Evolutionary conservation across 2,329 filamentous ascomycete genomes (phyloP).

Genomic region (Falciphora oryzae): DNA sequence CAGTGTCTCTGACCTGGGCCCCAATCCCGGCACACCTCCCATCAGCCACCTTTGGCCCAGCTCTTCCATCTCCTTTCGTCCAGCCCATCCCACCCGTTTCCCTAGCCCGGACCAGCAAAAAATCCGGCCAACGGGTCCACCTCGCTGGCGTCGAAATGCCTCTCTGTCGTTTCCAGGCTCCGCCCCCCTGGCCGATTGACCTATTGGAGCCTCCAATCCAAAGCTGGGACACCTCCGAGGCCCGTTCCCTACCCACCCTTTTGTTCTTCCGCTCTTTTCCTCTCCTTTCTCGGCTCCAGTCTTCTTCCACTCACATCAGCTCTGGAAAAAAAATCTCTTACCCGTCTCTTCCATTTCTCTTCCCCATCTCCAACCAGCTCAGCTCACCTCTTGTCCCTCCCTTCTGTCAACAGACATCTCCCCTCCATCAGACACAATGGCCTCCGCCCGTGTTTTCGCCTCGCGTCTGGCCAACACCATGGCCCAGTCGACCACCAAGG

Average conservation of each 20-base stretch:
- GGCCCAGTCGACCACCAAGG: slow-evolving; percentile 67
- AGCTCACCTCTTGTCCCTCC: slow-evolving; percentile 26
- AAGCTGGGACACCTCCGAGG: slow-evolving; percentile 14
- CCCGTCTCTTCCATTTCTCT: slow-evolving; percentile 18
- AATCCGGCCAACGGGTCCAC: slow-evolving; percentile 8
- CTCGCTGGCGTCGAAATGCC: slow-evolving; percentile 1
- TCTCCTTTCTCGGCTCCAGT: slow-evolving; percentile 18
- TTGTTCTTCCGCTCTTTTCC: slow-evolving; percentile 14
- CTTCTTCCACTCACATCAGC: slow-evolving; percentile 16
- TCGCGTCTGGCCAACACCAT: slow-evolving; percentile 72
- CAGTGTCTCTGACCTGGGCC: background rate
- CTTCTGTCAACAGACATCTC: slow-evolving; percentile 32
- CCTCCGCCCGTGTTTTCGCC: slow-evolving; percentile 70
- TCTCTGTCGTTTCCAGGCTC: slow-evolving; percentile 6
- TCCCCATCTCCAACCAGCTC: slow-evolving; percentile 6
- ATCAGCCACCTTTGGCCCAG: background rate
- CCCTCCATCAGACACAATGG: slow-evolving; percentile 65
- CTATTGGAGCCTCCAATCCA: slow-evolving; percentile 6
- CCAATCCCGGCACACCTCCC: background rate
- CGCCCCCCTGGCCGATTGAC: slow-evolving; percentile 8
- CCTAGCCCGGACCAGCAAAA: slow-evolving; percentile 4
- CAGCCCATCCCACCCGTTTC: background rate
- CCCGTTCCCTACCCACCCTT: slow-evolving; percentile 16
- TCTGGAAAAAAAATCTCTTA: slow-evolving; percentile 21
- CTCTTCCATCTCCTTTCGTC: background rate